These are phyloP conservation scores for Leptodermis oblonga DNA, from an alignment of 257 asterid genomes.

Conservation along the genomic window DNA sequence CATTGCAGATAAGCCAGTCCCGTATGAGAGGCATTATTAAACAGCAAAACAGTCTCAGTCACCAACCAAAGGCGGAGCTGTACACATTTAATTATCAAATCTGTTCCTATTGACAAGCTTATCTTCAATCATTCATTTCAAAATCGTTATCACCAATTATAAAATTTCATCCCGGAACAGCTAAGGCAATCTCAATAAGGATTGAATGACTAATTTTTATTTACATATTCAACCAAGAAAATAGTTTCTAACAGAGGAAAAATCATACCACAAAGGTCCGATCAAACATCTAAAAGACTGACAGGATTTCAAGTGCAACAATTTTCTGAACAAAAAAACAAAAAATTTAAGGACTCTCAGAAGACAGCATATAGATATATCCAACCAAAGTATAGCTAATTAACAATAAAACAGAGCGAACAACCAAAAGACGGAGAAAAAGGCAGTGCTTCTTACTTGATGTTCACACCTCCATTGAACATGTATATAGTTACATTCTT, in stretches of 20 bases:
- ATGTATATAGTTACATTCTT: constrained; percentile 23
- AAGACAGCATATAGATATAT: background rate
- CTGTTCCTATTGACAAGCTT: too few relatives aligned
- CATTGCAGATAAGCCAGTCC: too few relatives aligned
- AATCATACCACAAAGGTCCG: background rate
- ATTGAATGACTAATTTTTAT: background rate
- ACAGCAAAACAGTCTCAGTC: too few relatives aligned
- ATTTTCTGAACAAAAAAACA: background rate
- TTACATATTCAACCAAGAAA: background rate
- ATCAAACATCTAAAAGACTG: background rate
- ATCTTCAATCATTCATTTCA: background rate
- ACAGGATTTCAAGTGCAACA: background rate
- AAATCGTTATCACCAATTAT: background rate
- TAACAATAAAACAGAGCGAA: background rate
- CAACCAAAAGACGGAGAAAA: background rate
- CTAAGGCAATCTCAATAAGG: background rate
- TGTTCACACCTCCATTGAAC: constrained; percentile 30
- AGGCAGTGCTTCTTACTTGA: constrained; percentile 25
- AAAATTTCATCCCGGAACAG: background rate
- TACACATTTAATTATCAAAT: too few relatives aligned
- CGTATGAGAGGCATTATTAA: too few relatives aligned
- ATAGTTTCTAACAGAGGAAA: background rate
- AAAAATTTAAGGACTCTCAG: background rate
- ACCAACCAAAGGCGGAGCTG: too few relatives aligned
- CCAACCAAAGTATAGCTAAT: background rate